A percentile compares a stretch with the other conserved stretches of the same genome.
phyloP scores from a whole-genome alignment of 257 asterid species.

The Verbascum thapsus region DNA sequence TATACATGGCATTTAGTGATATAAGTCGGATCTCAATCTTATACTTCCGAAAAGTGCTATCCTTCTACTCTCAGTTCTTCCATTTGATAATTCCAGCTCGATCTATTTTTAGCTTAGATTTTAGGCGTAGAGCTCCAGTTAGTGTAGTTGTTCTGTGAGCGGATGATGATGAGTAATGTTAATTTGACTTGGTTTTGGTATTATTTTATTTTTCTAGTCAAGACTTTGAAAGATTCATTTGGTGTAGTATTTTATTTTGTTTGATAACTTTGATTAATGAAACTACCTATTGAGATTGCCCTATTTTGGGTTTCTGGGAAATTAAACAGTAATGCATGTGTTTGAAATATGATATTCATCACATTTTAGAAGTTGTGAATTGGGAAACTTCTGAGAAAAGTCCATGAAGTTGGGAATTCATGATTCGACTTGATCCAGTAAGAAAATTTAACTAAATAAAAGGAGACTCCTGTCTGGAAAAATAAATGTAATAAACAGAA shows the following conservation, averaged over 20 bases:
- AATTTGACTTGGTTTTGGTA: conserved; percentile 32
- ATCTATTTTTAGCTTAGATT: conserved; percentile 23
- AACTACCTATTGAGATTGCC: conserved; percentile 25
- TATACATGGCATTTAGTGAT: conserved; percentile 13
- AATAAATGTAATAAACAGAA: too few species aligned
- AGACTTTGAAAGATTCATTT: conserved; percentile 31
- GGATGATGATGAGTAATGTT: conserved; percentile 25
- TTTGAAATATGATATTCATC: conserved; percentile 7
- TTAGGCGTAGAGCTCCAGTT: conserved; percentile 25
- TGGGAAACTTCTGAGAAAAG: conserved; percentile 18
- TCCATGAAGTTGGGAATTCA: conserved; percentile 9
- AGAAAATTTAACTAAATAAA: conserved; percentile 22
- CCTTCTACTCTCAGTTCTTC: not conserved
- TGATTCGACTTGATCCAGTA: conserved; percentile 9
- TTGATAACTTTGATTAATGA: conserved; percentile 29
- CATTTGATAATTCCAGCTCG: too few species aligned
- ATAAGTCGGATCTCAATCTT: conserved; percentile 46
- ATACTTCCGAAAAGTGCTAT: conserved; percentile 21
- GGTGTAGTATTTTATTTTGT: conserved; percentile 16
- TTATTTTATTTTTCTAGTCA: conserved; percentile 28
- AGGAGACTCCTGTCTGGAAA: conserved; percentile 2
- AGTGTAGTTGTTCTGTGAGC: conserved; percentile 24
- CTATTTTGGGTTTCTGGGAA: conserved; percentile 20
- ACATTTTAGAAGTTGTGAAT: conserved; percentile 22
- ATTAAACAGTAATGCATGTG: conserved; percentile 13